phyloP scores from a whole-genome alignment of 202 grass and related monocot species.

The Elaeis oleifera region DNA sequence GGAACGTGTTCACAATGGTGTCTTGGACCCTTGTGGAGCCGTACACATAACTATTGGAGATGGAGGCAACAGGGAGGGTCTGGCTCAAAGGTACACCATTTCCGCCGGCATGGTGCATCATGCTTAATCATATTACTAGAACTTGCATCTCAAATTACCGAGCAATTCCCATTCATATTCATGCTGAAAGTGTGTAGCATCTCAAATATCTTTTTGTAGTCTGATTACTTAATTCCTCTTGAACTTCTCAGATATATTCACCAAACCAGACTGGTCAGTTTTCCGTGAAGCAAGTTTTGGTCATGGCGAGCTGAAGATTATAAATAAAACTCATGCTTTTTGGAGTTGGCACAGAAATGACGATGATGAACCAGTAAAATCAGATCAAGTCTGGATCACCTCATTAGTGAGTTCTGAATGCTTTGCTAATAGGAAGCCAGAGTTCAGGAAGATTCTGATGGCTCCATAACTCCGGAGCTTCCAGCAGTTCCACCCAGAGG shows the following conservation, averaged over 20 bases:
- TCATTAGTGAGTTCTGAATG: conserved; percentile 51
- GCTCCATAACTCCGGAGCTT: conserved; percentile 27
- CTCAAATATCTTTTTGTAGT: no score
- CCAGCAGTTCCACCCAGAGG: no score
- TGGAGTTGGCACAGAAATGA: conserved; percentile 99
- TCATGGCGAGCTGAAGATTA: conserved; percentile 67
- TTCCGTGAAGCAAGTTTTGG: conserved; percentile 97
- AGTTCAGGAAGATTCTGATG: conserved; percentile 64
- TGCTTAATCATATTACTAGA: no score
- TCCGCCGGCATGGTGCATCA: no score
- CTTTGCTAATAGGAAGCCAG: conserved; percentile 21
- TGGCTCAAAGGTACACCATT: conserved; percentile 51
- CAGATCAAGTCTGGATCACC: conserved; percentile 80
- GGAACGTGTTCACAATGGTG: conserved; percentile 60
- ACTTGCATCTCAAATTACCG: no score
- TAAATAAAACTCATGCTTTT: conserved; percentile 70
- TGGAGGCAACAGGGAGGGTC: conserved; percentile 88
- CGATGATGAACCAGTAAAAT: conserved; percentile 61
- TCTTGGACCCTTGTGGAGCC: conserved; percentile 58
- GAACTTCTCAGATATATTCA: conserved; percentile 40
- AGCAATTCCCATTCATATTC: no score
- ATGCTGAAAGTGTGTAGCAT: no score
- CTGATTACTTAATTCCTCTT: not conserved
- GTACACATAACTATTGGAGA: conserved; percentile 95
- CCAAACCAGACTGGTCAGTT: conserved; percentile 82